These are phyloP conservation scores for Kodamaea fukazawae DNA, from an alignment of 805 yeast species.

Conservation along the genomic window DNA sequence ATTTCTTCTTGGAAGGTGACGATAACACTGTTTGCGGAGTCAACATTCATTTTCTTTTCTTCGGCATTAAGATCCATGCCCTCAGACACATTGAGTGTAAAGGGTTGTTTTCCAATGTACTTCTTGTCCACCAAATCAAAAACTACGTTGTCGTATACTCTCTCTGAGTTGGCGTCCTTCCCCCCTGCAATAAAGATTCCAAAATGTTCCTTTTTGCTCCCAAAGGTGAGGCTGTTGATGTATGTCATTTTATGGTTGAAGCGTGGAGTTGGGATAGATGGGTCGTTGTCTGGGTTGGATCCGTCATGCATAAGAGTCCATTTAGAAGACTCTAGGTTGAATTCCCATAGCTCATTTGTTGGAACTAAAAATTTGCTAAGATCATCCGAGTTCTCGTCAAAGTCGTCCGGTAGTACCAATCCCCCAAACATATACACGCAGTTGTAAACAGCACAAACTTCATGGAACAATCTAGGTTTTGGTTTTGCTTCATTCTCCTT, in stretches of 20 bases:
- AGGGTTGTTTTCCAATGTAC: slow-evolving; percentile 25
- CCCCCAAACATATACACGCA: slow-evolving; percentile 68
- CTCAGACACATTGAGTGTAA: slow-evolving; percentile 16
- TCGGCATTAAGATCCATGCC: slow-evolving; percentile 15
- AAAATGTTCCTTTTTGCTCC: slow-evolving; percentile 38
- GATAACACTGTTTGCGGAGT: slow-evolving; percentile 34
- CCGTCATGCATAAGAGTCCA: slow-evolving; percentile 55
- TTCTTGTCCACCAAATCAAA: slow-evolving; percentile 45
- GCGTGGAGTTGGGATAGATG: slow-evolving; percentile 35
- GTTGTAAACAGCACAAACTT: slow-evolving; percentile 49
- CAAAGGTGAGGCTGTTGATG: slow-evolving; percentile 35
- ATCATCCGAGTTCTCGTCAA: slow-evolving; percentile 1
- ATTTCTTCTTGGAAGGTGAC: slow-evolving; percentile 30
- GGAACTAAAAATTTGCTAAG: slow-evolving; percentile 31
- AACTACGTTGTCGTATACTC: slow-evolving; percentile 33
- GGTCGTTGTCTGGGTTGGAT: slow-evolving; percentile 17
- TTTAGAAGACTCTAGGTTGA: slow-evolving; percentile 47
- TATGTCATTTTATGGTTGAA: slow-evolving; percentile 53
- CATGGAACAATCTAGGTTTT: slow-evolving; percentile 55
- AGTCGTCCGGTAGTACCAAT: slow-evolving; percentile 31
- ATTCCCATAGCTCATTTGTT: slow-evolving; percentile 67
- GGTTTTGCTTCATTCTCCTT: slow-evolving; percentile 26
- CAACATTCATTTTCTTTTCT: slow-evolving; percentile 22
- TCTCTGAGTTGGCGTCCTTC: slow-evolving; percentile 32
- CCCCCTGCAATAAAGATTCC: slow-evolving; percentile 60